These are phyloP conservation scores for Pterocarpus santalinus DNA, from an alignment of 306 rosid species.

Conservation along the genomic window DNA sequence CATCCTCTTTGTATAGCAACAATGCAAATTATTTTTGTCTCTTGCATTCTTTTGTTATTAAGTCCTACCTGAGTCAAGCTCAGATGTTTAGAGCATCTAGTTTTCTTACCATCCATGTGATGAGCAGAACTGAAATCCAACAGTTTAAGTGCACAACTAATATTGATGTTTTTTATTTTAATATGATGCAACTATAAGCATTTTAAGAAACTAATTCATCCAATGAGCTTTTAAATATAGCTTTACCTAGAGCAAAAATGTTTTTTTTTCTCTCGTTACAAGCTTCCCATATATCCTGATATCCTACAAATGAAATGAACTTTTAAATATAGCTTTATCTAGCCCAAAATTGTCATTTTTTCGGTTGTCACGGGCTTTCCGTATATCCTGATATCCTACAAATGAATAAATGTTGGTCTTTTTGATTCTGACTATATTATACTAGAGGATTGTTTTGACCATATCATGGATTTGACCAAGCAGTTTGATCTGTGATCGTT, in stretches of 20 bases:
- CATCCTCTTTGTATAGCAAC: constrained; percentile 35
- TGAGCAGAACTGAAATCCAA: constrained; percentile 7
- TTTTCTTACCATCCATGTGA: constrained; percentile 6
- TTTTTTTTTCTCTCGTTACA: background rate
- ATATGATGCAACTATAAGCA: constrained; percentile 1
- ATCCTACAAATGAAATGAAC: no score
- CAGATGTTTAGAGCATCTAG: background rate
- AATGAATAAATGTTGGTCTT: background rate
- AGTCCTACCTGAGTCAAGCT: constrained; percentile 33
- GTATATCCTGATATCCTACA: no score
- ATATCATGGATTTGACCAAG: background rate
- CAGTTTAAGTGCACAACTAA: constrained; percentile 21
- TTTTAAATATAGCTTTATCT: no score
- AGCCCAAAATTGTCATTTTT: no score
- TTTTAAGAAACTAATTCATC: constrained; percentile 14
- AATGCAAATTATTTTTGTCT: constrained; percentile 21
- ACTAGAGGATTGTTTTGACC: constrained; percentile 5
- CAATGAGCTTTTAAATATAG: constrained; percentile 16
- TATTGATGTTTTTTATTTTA: constrained; percentile 29
- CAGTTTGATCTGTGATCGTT: no score
- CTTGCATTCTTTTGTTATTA: constrained; percentile 25
- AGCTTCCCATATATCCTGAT: background rate
- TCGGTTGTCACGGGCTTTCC: no score
- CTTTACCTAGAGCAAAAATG: constrained; percentile 5
- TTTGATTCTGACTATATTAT: constrained; percentile 9